Percentiles rank a stretch among this genome's conserved stretches.
Conservation (phyloP, 2,329 filamentous ascomycete species). For the Xylariales sp. region DNA sequence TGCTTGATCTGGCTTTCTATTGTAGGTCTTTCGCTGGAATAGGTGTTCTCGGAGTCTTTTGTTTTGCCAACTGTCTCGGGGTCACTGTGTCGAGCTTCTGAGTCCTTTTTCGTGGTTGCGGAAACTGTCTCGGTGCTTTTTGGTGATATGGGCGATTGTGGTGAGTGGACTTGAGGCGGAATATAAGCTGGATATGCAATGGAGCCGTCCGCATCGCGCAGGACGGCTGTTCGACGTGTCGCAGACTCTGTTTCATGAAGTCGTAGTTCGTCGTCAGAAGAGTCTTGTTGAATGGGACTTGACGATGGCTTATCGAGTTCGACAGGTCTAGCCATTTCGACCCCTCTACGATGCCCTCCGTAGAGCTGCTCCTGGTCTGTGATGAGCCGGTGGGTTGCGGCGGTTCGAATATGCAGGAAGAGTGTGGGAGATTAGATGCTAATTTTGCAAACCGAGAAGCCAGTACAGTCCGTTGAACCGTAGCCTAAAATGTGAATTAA, state of each 20-base stretch:
- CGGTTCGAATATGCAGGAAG: too few species aligned
- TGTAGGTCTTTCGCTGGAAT: conserved; percentile 9
- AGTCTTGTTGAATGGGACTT: conserved; percentile 14
- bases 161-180: conserved; percentile 18
- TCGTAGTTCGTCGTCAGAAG: conserved; percentile 10
- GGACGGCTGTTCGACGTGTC: conserved; percentile 10
- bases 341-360: too few species aligned
- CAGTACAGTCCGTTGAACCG: too few species aligned
- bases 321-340: conserved; percentile 18
- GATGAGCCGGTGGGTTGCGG: too few species aligned
- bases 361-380: too few species aligned
- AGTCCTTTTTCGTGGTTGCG: conserved; percentile 12
- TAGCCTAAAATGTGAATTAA: too few species aligned
- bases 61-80: not conserved
- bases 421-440: too few species aligned
- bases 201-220: conserved; percentile 16
- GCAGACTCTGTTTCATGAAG: conserved; percentile 11
- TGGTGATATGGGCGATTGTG: conserved; percentile 9
- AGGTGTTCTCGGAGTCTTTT: not conserved
- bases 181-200: conserved; percentile 17
- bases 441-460: too few species aligned
- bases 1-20: conserved; percentile 11
- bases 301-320: conserved; percentile 21
- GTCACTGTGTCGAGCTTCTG: conserved; percentile 8
- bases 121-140: conserved; percentile 5